These are phyloP conservation scores for Colletotrichum scovillei DNA, from an alignment of 2,329 filamentous ascomycete species.

Conservation along the genomic window DNA sequence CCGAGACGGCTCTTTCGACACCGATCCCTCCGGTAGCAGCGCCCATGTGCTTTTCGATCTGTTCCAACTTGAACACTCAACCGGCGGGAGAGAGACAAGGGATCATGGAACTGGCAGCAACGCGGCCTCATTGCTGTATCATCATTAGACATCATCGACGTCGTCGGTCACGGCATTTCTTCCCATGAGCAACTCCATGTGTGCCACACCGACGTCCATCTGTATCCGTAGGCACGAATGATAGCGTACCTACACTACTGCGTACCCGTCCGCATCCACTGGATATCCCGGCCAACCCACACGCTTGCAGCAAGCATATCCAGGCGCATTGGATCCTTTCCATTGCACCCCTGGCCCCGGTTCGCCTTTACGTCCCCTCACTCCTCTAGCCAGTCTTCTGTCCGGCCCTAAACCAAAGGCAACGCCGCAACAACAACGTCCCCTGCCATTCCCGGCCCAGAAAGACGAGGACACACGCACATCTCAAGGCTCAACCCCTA, in stretches of 20 bases:
- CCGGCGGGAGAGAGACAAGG: conserved; percentile 33
- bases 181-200: not conserved
- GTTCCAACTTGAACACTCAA: conserved; percentile 11
- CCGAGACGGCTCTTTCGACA: not conserved
- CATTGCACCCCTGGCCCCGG: not conserved
- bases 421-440: not conserved
- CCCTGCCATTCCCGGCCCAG: conserved; percentile 3
- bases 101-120: conserved; percentile 25
- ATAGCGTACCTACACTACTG: not conserved
- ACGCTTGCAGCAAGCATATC: not conserved
- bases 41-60: not conserved
- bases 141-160: not conserved
- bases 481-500: not conserved
- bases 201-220: not conserved
- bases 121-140: conserved; percentile 4
- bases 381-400: not conserved
- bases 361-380: not conserved
- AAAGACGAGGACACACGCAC: not conserved
- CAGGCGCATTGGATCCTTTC: not conserved
- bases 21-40: conserved; percentile 10
- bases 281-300: not conserved
- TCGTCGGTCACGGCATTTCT: not conserved
- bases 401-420: conserved; percentile 5
- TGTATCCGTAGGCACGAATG: not conserved
- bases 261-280: not conserved